Conservation (phyloP, 148 eudicot genomes). For the Dysphania ambrosioides region DNA sequence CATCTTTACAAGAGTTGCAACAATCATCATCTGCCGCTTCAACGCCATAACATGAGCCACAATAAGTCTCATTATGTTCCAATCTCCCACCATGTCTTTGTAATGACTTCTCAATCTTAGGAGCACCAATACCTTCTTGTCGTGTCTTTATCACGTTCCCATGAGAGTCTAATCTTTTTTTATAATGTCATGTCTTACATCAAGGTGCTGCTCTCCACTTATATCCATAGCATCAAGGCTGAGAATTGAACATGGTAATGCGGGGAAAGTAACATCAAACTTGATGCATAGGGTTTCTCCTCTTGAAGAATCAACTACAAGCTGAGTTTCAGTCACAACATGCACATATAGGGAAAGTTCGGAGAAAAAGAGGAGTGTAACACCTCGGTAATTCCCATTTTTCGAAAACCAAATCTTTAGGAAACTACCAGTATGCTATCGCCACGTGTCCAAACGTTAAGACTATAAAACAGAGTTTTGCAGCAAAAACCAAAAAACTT, state of each 20-base stretch:
- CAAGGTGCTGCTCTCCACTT: constrained; percentile 97
- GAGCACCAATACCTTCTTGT: constrained; percentile 76
- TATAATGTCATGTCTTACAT: constrained; percentile 85
- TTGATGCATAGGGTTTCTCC: constrained; percentile 86
- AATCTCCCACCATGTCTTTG: constrained; percentile 97
- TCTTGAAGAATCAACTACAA: constrained; percentile 88
- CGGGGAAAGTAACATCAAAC: constrained; percentile 97
- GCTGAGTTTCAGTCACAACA: constrained; percentile 70
- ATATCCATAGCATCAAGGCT: constrained; percentile 99
- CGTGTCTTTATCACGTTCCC: constrained; percentile 84
- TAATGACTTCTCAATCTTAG: constrained; percentile 88
- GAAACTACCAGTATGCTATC: no score
- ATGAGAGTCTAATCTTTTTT: constrained; percentile 81
- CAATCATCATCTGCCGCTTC: constrained; percentile 84
- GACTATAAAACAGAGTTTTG: no score
- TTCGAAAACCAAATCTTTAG: no score
- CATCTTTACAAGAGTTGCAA: constrained; percentile 92
- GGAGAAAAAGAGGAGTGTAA: no score
- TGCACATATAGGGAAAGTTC: constrained; percentile 70
- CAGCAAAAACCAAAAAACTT: no score
- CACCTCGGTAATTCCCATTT: no score
- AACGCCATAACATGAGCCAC: constrained; percentile 99
- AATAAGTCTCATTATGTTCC: constrained; percentile 92
- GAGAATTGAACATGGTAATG: constrained; percentile 82
- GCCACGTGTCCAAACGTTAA: no score